Evolutionary conservation across 2,329 filamentous ascomycete species (phyloP).

Genomic region (Alternaria sp.): DNA sequence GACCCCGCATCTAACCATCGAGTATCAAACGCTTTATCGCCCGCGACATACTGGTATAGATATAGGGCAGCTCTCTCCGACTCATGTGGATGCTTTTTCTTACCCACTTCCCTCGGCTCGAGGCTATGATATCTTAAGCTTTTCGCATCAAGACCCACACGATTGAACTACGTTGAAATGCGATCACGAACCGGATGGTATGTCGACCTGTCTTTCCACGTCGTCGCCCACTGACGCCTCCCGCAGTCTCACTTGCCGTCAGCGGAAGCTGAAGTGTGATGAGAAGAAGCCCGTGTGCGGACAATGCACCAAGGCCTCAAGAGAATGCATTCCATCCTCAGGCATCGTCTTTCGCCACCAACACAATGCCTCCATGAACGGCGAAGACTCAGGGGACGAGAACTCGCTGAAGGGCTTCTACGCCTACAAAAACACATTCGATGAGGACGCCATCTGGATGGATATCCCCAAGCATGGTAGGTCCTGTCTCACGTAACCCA

Average conservation of each 20-base stretch:
- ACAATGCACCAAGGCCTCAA: constrained; percentile 66
- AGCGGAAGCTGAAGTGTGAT: constrained; percentile 69
- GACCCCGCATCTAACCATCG: constrained; percentile 43
- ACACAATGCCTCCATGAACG: constrained; percentile 73
- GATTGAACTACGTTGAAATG: constrained; percentile 30
- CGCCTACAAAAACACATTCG: constrained; percentile 70
- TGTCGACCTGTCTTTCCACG: constrained; percentile 15
- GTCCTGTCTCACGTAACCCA: constrained; percentile 13
- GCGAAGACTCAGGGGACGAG: constrained; percentile 51
- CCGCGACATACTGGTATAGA: constrained; percentile 37
- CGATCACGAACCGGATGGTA: constrained; percentile 51
- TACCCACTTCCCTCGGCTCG: constrained; percentile 31
- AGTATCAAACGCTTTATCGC: constrained; percentile 28
- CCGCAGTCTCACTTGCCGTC: constrained; percentile 59
- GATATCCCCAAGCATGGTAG: constrained; percentile 65
- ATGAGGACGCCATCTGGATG: constrained; percentile 66
- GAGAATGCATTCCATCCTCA: constrained; percentile 66
- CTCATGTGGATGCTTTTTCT: constrained; percentile 27
- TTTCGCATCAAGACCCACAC: constrained; percentile 22
- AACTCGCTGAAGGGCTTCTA: constrained; percentile 66
- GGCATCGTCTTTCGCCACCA: constrained; percentile 72
- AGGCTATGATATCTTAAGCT: constrained; percentile 20
- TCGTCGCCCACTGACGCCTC: constrained; percentile 12
- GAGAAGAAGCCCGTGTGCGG: constrained; percentile 66
- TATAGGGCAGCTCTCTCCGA: constrained; percentile 37